These are phyloP conservation scores for Neohortaea acidophila DNA, from an alignment of 495 filamentous ascomycete genomes.

Conservation along the genomic window DNA sequence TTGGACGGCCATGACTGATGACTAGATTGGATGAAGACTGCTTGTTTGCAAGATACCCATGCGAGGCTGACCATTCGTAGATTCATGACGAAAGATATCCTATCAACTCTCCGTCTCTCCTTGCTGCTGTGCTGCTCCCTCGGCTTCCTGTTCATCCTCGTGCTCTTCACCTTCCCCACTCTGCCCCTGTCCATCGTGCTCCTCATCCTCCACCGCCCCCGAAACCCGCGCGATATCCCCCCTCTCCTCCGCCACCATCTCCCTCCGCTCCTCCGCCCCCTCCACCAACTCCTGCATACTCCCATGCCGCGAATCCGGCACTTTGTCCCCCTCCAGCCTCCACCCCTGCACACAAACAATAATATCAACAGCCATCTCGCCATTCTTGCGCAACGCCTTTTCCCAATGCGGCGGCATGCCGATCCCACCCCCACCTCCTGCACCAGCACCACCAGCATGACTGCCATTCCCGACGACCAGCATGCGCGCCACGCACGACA, in stretches of 20 bases:
- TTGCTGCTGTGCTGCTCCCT: too few species aligned
- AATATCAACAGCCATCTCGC: slow-evolving; percentile 35
- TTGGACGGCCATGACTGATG: too few species aligned
- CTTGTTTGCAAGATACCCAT: too few species aligned
- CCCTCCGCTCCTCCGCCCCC: slow-evolving; percentile 21
- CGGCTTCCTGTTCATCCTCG: slow-evolving; percentile 4
- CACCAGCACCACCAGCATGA: too few species aligned
- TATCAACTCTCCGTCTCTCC: too few species aligned
- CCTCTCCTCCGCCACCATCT: slow-evolving; percentile 19
- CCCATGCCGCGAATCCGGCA: slow-evolving; percentile 32
- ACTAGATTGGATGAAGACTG: too few species aligned
- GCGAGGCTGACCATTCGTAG: too few species aligned
- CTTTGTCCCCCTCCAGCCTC: slow-evolving; percentile 28
- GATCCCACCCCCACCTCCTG: too few species aligned
- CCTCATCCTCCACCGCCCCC: slow-evolving; percentile 4
- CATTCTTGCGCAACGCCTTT: slow-evolving; percentile 34
- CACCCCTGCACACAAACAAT: slow-evolving; percentile 34
- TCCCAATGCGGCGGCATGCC: slow-evolving; percentile 35
- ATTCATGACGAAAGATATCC: too few species aligned
- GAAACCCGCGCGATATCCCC: too few species aligned
- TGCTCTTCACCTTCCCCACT: slow-evolving; percentile 9
- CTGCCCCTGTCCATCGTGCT: slow-evolving; percentile 5
- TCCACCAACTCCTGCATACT: slow-evolving; percentile 20
- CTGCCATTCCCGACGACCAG: slow-evolving; percentile 26
- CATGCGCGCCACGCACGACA: slow-evolving; percentile 29